Base-by-base conservation (phyloP, 345 rosid species). In the Eucalyptus coolabah region DNA sequence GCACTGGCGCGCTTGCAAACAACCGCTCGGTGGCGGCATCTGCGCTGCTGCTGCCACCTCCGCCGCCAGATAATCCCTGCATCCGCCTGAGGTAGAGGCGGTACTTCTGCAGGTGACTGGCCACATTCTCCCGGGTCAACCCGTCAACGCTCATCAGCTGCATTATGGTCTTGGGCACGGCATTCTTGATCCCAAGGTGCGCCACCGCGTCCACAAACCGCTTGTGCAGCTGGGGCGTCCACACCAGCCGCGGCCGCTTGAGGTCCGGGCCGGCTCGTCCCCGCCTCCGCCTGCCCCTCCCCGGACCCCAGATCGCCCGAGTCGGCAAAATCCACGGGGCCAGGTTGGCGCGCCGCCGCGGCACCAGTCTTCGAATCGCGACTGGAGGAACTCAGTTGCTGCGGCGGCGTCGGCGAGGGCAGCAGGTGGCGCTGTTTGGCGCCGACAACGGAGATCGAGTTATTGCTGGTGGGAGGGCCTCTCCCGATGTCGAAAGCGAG, bases 221-320 rank as follows among this genome's bases (percentile, higher is more conserved):
- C 90, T 97, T 97, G 88, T 97, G 99, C 6, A 97, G 97, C 93
- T 97, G 99, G 44, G 99, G 99, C 14, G 99, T 97, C 99, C 99
- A 97, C 12, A 97, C 99, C 8, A 97, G 97, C 11, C 99, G 91
- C 8, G 99, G 99, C 67, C 99, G 93, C 91, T 97, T 97, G 19
- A 97, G 94, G 99, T 97, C 54, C 99, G 89, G 0, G 99, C 98
- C 0, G 97, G 96, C 90, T 97, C 99, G 54, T 97, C 99, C 37
- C 98, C 95, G 11, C 77, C 21, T 34, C 92, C 94, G 4, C 92
- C 95, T 23, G 94, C 97, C 2, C 95, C 93, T 15, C 30, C 47
- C 85, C 30, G 9, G 85, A 77, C 85, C 95, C 96, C 77, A 96
- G 87, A 89, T 96, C 98, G 30, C 95, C 94, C 17, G 99, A 95